These are phyloP conservation scores for Uronychia setigera DNA, from an alignment of 73 alveolate genomes.

Conservation along the genomic window DNA sequence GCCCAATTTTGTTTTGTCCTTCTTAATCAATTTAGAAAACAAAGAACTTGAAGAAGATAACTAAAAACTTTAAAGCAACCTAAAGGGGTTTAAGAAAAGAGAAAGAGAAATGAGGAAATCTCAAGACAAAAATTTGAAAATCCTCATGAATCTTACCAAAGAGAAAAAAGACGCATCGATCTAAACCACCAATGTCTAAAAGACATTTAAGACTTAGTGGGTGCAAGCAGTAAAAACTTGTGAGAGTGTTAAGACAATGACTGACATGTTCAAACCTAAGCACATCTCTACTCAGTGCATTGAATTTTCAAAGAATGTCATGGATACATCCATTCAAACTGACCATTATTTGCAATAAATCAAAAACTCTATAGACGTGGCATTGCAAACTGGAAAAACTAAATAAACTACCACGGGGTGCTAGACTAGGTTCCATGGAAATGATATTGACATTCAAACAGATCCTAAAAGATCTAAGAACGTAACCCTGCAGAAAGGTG, in stretches of 20 bases:
- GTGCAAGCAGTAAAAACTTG: too few relatives aligned
- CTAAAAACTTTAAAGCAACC: neutral
- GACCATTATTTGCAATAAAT: neutral
- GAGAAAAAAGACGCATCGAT: too few relatives aligned
- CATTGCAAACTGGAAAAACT: neutral
- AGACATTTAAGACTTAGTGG: too few relatives aligned
- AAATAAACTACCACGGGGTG: neutral
- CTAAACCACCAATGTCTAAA: too few relatives aligned
- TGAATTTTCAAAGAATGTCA: neutral
- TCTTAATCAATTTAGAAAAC: neutral
- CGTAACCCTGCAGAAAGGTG: neutral
- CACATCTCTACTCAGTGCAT: neutral
- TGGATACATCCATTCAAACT: neutral
- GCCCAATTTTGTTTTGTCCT: too few relatives aligned
- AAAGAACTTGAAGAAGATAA: neutral
- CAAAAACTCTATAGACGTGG: neutral
- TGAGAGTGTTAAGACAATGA: too few relatives aligned
- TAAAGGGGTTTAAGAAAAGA: neutral
- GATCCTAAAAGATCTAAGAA: neutral
- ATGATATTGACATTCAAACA: neutral
- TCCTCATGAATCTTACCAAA: too few relatives aligned
- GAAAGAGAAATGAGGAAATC: too few relatives aligned
- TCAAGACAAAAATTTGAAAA: too few relatives aligned
- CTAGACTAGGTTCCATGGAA: neutral
- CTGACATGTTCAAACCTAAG: neutral